phyloP scores from a whole-genome alignment of 495 filamentous ascomycete genomes.

The Xylaria sp. region DNA sequence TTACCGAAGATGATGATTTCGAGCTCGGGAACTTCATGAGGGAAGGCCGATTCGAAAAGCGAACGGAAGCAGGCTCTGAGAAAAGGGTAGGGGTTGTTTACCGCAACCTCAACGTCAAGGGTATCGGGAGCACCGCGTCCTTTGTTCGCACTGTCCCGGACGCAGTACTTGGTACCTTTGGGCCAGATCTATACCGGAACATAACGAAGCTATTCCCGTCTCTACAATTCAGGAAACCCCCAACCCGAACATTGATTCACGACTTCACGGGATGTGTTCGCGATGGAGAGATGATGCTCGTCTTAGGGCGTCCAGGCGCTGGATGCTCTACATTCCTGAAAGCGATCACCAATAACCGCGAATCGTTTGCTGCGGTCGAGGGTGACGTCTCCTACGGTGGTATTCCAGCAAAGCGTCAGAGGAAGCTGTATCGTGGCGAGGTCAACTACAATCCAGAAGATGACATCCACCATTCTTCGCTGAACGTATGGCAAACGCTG shows the following conservation, averaged over 20 bases:
- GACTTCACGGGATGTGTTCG: conserved; percentile 81
- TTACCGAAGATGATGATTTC: conserved; percentile 60
- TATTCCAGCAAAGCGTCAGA: conserved; percentile 72
- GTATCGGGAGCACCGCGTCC: conserved; percentile 67
- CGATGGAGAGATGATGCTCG: conserved; percentile 83
- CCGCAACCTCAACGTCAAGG: conserved; percentile 79
- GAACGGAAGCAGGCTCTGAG: conserved; percentile 70
- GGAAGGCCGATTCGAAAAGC: conserved; percentile 82
- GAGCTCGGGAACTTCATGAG: conserved; percentile 76
- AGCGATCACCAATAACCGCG: conserved; percentile 74
- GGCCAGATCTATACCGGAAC: conserved; percentile 79
- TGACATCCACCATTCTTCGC: conserved; percentile 76
- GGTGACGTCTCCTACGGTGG: conserved; percentile 81
- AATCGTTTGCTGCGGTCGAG: conserved; percentile 67
- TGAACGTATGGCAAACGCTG: conserved; percentile 82
- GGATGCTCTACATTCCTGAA: conserved; percentile 85
- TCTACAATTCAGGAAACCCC: conserved; percentile 54
- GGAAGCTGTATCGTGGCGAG: conserved; percentile 76
- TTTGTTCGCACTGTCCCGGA: conserved; percentile 79
- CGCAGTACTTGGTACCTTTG: conserved; percentile 83
- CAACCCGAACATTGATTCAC: conserved; percentile 68
- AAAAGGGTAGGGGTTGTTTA: conserved; percentile 89
- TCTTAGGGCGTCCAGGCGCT: conserved; percentile 79
- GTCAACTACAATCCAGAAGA: conserved; percentile 86
- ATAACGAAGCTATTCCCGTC: conserved; percentile 68